Evolutionary conservation across 1,139 yeast genomes (phyloP).

Genomic region (Citeromyces hawaiiensis): DNA sequence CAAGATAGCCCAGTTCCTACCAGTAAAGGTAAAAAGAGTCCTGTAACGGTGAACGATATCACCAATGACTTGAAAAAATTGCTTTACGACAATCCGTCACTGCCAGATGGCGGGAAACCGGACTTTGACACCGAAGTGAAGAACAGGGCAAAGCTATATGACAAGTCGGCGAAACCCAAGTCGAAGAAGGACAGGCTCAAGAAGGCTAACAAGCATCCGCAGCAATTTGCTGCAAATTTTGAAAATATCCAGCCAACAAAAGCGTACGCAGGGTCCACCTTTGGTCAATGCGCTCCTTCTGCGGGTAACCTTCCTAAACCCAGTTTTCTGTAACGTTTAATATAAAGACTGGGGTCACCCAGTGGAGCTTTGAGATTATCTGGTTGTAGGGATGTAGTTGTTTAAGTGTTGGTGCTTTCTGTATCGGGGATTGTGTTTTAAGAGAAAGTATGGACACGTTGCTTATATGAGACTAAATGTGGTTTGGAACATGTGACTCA

Average conservation of each 20-base stretch:
- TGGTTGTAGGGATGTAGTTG: no score
- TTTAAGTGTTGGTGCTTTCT: no score
- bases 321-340: constrained; percentile 22
- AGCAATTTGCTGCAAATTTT: constrained; percentile 5
- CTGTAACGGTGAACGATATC: not conserved
- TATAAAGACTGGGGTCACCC: no score
- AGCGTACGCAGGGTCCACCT: constrained; percentile 43
- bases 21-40: not conserved
- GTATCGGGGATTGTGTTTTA: no score
- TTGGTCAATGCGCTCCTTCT: constrained; percentile 38
- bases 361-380: constrained; percentile 1
- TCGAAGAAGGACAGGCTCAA: constrained; percentile 13
- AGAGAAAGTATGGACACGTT: no score
- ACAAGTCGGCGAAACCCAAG: constrained; percentile 8
- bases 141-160: constrained; percentile 4
- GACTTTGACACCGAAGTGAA: constrained; percentile 7
- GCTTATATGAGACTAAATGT: no score
- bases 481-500: no score
- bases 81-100: not conserved
- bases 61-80: not conserved
- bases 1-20: constrained; percentile 2
- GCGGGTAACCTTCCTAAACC: constrained; percentile 46
- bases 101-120: constrained; percentile 16
- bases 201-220: constrained; percentile 7
- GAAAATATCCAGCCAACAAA: constrained; percentile 13